Base-by-base conservation (phyloP, 805 yeast species). In the Nakazawaea siamensis region DNA sequence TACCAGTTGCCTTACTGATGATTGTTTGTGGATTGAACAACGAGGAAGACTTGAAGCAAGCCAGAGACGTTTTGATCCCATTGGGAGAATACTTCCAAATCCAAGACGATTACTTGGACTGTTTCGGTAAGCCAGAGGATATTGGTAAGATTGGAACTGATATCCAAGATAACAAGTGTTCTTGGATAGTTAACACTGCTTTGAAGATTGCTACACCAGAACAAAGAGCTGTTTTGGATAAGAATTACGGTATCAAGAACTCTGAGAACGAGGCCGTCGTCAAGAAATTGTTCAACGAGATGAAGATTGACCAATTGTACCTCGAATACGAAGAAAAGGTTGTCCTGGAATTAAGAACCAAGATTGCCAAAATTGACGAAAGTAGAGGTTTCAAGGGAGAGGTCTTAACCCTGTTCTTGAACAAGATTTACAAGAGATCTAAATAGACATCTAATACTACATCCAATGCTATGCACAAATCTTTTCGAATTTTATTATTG, bases 61-160 rank as follows among this genome's bases (percentile, higher is more conserved):
- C 86, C 14, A 70, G 68, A 43, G 92, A 84, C 47, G 77, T 92
- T 27, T 70, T 92, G 58, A 78, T 92, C 45, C 97, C 97, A 38
- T 73, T 92, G 47, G 99, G 99, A 40, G 97, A 92, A 60, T 92
- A 92, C 60, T 92, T 92, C 80, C 99, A 92, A 68, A 85, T 92
- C 48, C 98, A 92, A 66, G 99, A 92, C 57, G 99, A 92, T 60
- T 92, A 70, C 66, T 73, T 92, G 46, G 99, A 92, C 62, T 85
- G 96, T 60, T 92, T 85, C 54, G 99, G 98, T 46, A 86, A 90
- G 50, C 96, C 98, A 28, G 94, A 84, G 55, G 86, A 90, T 52
- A 92, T 88, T 54, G 99, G 99, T 44, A 92, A 92, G 70, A 86
- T 92, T 48, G 99, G 99, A 48, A 92, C 98, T 41, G 99, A 92